Evolutionary conservation across 805 yeast species (phyloP).

Genomic region (Metahyphopichia silvanorum): DNA sequence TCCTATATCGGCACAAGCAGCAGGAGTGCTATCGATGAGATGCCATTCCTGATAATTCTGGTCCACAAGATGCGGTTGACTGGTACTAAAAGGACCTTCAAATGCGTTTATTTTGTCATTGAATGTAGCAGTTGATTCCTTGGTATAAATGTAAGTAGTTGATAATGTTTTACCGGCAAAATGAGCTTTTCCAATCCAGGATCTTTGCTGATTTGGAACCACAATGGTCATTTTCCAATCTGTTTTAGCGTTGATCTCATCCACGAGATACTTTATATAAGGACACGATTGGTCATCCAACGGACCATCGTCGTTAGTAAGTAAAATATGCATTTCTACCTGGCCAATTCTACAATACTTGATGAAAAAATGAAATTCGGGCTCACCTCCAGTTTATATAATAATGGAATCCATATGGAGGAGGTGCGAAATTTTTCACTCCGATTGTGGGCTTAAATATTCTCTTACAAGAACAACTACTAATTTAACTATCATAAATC

Average conservation of each 20-base stretch:
- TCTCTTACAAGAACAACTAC: no score
- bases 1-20: constrained; percentile 91
- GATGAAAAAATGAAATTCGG: no score
- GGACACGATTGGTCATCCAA: constrained; percentile 78
- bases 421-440: no score
- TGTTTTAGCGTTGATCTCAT: constrained; percentile 58
- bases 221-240: constrained; percentile 85
- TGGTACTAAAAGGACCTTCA: constrained; percentile 64
- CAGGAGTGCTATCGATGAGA: constrained; percentile 90
- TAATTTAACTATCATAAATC: no score
- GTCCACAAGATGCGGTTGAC: constrained; percentile 35
- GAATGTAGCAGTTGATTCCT: constrained; percentile 38
- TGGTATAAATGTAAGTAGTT: constrained; percentile 62
- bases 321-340: constrained; percentile 43
- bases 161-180: constrained; percentile 70
- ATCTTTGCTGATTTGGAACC: constrained; percentile 80
- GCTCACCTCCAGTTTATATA: no score
- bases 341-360: no score
- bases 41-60: constrained; percentile 72
- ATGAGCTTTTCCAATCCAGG: constrained; percentile 98
- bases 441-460: no score
- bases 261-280: constrained; percentile 76
- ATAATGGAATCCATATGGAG: no score
- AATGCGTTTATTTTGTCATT: constrained; percentile 48
- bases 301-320: constrained; percentile 97